Evolutionary conservation across 2,329 filamentous ascomycete genomes (phyloP).

Genomic region (Blastomyces gilchristii): DNA sequence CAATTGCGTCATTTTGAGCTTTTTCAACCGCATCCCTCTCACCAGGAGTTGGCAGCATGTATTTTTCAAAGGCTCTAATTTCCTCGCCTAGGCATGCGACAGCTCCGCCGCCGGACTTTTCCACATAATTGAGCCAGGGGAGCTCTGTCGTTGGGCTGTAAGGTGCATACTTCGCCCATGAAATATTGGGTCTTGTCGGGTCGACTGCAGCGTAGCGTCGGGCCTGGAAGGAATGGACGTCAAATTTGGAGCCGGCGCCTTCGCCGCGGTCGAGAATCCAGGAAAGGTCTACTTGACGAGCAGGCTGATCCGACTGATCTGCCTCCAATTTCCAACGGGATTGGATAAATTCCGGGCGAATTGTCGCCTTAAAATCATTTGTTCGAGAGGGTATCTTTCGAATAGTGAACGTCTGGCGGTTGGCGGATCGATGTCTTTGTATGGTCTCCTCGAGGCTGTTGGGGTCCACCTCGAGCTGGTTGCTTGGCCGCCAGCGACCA

Average conservation of each 20-base stretch:
- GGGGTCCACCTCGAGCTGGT: conserved; percentile 17
- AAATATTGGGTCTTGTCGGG: background rate
- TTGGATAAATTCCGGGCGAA: background rate
- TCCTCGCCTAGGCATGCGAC: conserved; percentile 34
- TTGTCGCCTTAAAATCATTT: background rate
- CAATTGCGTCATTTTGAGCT: conserved; percentile 22
- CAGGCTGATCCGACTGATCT: background rate
- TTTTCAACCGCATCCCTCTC: conserved; percentile 31
- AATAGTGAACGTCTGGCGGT: conserved; percentile 22
- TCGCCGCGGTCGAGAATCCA: background rate
- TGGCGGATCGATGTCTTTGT: conserved; percentile 26
- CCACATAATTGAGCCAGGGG: conserved; percentile 28
- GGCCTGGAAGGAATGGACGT: background rate
- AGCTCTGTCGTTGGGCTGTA: conserved; percentile 12
- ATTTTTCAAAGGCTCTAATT: conserved; percentile 37
- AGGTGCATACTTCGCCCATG: conserved; percentile 1
- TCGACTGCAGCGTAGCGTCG: background rate
- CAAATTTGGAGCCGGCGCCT: background rate
- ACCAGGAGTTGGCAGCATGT: conserved; percentile 33
- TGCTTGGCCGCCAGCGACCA: conserved; percentile 1
- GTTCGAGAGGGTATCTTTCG: conserved; percentile 14
- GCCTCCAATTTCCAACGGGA: background rate
- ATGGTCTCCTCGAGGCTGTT: conserved; percentile 26
- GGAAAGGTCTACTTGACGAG: background rate
- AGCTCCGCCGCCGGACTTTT: conserved; percentile 15